These are phyloP conservation scores for Westerdykella aurantiaca DNA, from an alignment of 2,329 filamentous ascomycete genomes.

Conservation along the genomic window DNA sequence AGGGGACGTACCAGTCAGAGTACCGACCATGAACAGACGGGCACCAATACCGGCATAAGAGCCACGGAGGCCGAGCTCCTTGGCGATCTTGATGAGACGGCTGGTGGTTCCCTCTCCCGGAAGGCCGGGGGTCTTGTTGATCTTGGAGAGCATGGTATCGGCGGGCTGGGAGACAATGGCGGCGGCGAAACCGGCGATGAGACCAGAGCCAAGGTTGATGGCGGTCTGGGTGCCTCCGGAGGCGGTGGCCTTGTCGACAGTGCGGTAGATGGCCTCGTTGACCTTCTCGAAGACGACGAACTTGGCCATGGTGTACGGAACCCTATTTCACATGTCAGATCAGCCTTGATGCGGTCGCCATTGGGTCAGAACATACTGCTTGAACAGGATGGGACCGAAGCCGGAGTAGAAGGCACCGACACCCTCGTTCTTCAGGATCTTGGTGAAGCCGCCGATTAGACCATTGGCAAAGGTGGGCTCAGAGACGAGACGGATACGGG, in stretches of 20 bases:
- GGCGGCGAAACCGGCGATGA: constrained; percentile 81
- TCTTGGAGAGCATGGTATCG: constrained; percentile 91
- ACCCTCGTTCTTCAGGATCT: constrained; percentile 80
- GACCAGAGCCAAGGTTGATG: constrained; percentile 79
- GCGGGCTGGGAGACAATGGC: constrained; percentile 83
- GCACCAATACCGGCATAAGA: constrained; percentile 77
- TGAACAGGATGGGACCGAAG: constrained; percentile 58
- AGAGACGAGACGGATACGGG: constrained; percentile 87
- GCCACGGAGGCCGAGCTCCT: constrained; percentile 75
- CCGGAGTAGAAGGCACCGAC: constrained; percentile 83
- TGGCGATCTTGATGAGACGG: constrained; percentile 81
- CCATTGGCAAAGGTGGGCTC: constrained; percentile 80
- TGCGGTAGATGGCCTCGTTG: constrained; percentile 63
- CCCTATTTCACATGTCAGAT: constrained; percentile 44
- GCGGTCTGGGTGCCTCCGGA: constrained; percentile 66
- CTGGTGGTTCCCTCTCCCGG: constrained; percentile 77
- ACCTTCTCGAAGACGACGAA: constrained; percentile 93
- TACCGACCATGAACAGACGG: constrained; percentile 59
- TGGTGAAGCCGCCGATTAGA: constrained; percentile 70
- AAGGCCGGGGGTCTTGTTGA: constrained; percentile 88
- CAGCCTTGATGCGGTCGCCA: neutral
- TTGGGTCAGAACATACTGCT: constrained; percentile 30
- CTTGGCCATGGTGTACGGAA: constrained; percentile 92
- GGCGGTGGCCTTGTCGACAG: constrained; percentile 64
- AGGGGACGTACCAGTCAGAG: constrained; percentile 11